These are phyloP conservation scores for Gaertneriomyces semiglobifer DNA, from an alignment of 192 early-diverging fungal genomes.

Conservation along the genomic window DNA sequence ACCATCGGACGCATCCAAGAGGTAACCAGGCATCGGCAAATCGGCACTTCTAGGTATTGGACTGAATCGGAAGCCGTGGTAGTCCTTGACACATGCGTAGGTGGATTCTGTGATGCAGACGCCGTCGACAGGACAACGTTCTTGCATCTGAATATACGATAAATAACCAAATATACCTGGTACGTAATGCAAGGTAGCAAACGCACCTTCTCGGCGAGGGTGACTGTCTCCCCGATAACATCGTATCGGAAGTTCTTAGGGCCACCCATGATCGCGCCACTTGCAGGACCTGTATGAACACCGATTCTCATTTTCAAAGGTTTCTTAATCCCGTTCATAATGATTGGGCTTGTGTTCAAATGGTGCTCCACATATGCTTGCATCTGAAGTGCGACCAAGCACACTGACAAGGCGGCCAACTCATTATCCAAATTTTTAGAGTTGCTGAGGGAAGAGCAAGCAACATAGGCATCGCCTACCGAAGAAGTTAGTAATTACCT, in stretches of 20 bases:
- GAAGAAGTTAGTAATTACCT: neutral
- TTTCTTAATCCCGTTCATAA: conserved; percentile 29
- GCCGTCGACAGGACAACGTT: conserved; percentile 34
- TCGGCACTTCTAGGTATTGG: neutral
- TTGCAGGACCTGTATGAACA: conserved; percentile 40
- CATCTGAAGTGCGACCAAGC: conserved; percentile 49
- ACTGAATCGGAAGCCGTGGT: conserved; percentile 41
- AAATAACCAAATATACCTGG: conserved; percentile 6
- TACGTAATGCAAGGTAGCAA: neutral
- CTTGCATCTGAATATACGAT: conserved; percentile 30
- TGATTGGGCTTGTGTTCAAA: conserved; percentile 37
- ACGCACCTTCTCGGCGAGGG: conserved; percentile 41
- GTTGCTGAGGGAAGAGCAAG: conserved; percentile 31
- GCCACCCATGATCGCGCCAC: conserved; percentile 55
- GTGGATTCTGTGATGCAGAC: conserved; percentile 41
- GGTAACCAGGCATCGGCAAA: too few relatives aligned
- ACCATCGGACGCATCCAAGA: too few relatives aligned
- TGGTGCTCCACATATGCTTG: conserved; percentile 44
- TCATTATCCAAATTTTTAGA: conserved; percentile 24
- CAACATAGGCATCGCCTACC: conserved; percentile 50
- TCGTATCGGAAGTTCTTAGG: conserved; percentile 51
- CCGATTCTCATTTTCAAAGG: conserved; percentile 49
- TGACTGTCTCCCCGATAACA: conserved; percentile 47
- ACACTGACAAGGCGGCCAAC: conserved; percentile 39
- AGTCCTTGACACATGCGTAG: conserved; percentile 30